Evolutionary conservation across 345 rosid genomes (phyloP).

Genomic region (Euphorbia peplus): DNA sequence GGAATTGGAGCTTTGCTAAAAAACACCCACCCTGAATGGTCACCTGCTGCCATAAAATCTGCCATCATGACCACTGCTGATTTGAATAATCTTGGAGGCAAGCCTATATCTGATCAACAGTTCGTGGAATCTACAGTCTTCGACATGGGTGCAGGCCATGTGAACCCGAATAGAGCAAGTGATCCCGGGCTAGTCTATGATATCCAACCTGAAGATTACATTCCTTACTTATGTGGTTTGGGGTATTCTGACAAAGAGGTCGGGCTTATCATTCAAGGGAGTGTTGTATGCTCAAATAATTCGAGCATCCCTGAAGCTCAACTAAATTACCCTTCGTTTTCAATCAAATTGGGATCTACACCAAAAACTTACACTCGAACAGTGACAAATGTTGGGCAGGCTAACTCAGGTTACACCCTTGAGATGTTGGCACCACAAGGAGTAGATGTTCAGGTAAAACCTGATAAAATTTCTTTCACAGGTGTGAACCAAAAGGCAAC

Average conservation of each 20-base stretch:
- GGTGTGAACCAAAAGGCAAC: constrained; percentile 12
- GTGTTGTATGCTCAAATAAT: constrained; percentile 10
- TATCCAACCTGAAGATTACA: constrained; percentile 23
- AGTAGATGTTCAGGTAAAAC: constrained; percentile 15
- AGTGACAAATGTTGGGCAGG: constrained; percentile 16
- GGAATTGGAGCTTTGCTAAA: constrained; percentile 58
- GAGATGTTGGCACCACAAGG: constrained; percentile 11
- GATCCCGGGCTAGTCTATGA: constrained; percentile 52
- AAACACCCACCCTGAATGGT: constrained; percentile 47
- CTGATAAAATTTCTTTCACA: constrained; percentile 1
- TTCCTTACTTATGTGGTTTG: constrained; percentile 19
- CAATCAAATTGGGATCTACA: constrained; percentile 10
- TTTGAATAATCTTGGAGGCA: constrained; percentile 9
- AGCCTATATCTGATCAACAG: constrained; percentile 1
- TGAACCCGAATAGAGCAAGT: constrained; percentile 39
- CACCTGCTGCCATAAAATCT: constrained; percentile 61
- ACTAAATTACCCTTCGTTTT: constrained; percentile 21
- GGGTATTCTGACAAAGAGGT: constrained; percentile 9
- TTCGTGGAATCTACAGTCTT: constrained; percentile 35
- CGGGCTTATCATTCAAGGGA: constrained; percentile 4
- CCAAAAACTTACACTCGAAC: constrained; percentile 19
- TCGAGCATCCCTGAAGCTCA: constrained; percentile 22
- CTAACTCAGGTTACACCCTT: constrained; percentile 8
- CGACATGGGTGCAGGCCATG: constrained; percentile 48
- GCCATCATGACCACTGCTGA: constrained; percentile 48